phyloP scores from a whole-genome alignment of 768 basidiomycete genomes.

The Suillus fuscotomentosus region DNA sequence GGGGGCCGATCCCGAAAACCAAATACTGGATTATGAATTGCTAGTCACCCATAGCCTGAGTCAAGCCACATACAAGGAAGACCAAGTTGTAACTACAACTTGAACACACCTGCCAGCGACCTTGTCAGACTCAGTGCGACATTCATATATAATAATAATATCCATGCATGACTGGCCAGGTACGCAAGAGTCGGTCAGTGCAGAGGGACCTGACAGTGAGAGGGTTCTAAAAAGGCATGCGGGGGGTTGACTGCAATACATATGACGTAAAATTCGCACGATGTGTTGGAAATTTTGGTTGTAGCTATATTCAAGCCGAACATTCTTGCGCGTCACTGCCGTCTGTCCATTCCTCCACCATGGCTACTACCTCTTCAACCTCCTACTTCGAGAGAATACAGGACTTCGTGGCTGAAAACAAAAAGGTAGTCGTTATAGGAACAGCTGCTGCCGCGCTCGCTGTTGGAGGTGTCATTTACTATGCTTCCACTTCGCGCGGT shows the following conservation, averaged over 20 bases:
- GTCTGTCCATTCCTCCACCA: background rate
- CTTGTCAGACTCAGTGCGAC: too few species aligned
- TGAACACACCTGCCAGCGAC: too few species aligned
- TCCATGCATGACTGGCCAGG: too few species aligned
- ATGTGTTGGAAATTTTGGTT: conserved; percentile 1
- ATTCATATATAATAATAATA: too few species aligned
- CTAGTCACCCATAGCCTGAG: too few species aligned
- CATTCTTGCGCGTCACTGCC: conserved; percentile 1
- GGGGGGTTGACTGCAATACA: background rate
- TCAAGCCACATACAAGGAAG: too few species aligned
- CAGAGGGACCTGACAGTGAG: too few species aligned
- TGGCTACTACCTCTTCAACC: conserved; percentile 20
- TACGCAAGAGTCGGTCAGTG: too few species aligned
- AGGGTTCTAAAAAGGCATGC: too few species aligned
- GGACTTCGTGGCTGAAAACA: conserved; percentile 73
- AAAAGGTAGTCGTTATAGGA: conserved; percentile 69
- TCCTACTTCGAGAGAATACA: conserved; percentile 62
- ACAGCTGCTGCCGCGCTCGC: conserved; percentile 71
- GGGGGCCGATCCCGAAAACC: background rate
- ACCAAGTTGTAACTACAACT: too few species aligned
- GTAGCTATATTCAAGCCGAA: background rate
- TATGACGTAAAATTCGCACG: conserved; percentile 3
- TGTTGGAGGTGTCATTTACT: conserved; percentile 74
- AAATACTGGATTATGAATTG: background rate
- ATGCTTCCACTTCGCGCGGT: conserved; percentile 48